A percentile compares a stretch with the other conserved stretches of the same genome.
phyloP scores from a whole-genome alignment of 345 rosid genomes.

The Populus ilicifolia region DNA sequence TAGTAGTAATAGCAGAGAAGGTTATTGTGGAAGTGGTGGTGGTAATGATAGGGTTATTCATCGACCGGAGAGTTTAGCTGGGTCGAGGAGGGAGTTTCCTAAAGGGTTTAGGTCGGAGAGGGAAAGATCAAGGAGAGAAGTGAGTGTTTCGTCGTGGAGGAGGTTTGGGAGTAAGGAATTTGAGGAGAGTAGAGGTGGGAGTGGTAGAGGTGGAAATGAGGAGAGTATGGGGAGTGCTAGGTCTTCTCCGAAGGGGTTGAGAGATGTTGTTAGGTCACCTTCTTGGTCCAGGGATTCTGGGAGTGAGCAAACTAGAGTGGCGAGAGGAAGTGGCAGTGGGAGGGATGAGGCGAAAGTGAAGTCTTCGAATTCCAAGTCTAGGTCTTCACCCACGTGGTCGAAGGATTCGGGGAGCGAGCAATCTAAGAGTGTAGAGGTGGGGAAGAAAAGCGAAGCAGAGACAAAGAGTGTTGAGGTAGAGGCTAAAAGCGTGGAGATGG shows the following conservation, averaged over 20 bases:
- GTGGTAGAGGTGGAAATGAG: constrained; percentile 25
- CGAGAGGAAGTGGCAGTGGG: constrained; percentile 20
- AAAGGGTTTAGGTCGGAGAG: constrained; percentile 83
- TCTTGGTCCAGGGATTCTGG: constrained; percentile 52
- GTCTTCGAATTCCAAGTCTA: constrained; percentile 48
- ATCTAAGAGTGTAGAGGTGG: constrained; percentile 28
- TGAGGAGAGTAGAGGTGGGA: constrained; percentile 30
- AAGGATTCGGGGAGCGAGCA: constrained; percentile 84
- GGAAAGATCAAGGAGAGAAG: constrained; percentile 71
- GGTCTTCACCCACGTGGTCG: constrained; percentile 71
- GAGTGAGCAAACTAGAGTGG: constrained; percentile 33
- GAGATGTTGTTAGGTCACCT: constrained; percentile 45
- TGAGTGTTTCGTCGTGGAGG: constrained; percentile 73
- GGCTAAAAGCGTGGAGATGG: not conserved
- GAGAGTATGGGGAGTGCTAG: constrained; percentile 23
- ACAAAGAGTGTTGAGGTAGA: constrained; percentile 34
- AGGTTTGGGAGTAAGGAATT: constrained; percentile 47
- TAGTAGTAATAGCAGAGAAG: constrained; percentile 24
- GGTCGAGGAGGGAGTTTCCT: constrained; percentile 72
- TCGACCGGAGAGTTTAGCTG: constrained; percentile 74
- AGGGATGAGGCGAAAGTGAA: constrained; percentile 36
- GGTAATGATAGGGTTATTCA: constrained; percentile 30
- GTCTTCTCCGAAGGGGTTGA: constrained; percentile 37
- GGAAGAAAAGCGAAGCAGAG: constrained; percentile 30
- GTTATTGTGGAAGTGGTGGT: constrained; percentile 16